Evolutionary conservation across 1,284 basidiomycete species (phyloP).

Genomic region (Coniferiporia sulphurascens): DNA sequence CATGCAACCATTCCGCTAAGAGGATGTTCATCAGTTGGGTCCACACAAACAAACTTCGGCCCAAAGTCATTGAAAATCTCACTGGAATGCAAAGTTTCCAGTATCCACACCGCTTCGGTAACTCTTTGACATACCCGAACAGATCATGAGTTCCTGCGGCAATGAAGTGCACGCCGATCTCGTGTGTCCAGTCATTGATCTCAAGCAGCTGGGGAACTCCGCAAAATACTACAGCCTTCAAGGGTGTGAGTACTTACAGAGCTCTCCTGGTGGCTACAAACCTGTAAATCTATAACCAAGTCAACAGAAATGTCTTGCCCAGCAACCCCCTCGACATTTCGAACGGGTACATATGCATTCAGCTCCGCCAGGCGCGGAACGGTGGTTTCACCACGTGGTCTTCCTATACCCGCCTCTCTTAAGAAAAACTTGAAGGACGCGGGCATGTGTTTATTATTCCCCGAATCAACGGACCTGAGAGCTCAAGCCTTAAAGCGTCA

Average conservation of each 20-base stretch:
- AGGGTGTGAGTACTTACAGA: neutral
- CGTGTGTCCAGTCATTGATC: slow-evolving; percentile 92
- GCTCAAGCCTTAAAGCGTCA: slow-evolving; percentile 84
- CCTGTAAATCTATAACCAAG: slow-evolving; percentile 84
- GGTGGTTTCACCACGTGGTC: slow-evolving; percentile 82
- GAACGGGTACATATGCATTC: slow-evolving; percentile 95
- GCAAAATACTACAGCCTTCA: slow-evolving; percentile 84
- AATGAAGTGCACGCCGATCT: slow-evolving; percentile 88
- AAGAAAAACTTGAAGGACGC: slow-evolving; percentile 79
- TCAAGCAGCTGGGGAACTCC: slow-evolving; percentile 83
- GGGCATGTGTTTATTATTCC: neutral
- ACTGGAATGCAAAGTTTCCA: slow-evolving; percentile 36
- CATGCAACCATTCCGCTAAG: slow-evolving; percentile 94
- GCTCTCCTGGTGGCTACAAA: slow-evolving; percentile 32
- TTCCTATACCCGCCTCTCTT: slow-evolving; percentile 82
- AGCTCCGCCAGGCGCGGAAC: slow-evolving; percentile 90
- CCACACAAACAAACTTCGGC: slow-evolving; percentile 88
- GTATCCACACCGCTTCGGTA: slow-evolving; percentile 22
- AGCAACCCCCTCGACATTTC: slow-evolving; percentile 63
- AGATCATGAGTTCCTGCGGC: slow-evolving; percentile 90
- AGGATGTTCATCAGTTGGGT: slow-evolving; percentile 93
- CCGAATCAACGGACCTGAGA: slow-evolving; percentile 65
- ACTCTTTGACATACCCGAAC: slow-evolving; percentile 72
- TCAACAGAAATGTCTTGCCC: slow-evolving; percentile 76
- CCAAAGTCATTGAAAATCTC: slow-evolving; percentile 98